A percentile compares a stretch with the other conserved stretches of the same genome.
Evolutionary conservation across 73 alveolate species (phyloP).

Genomic region (Durusdinium trenchii): DNA sequence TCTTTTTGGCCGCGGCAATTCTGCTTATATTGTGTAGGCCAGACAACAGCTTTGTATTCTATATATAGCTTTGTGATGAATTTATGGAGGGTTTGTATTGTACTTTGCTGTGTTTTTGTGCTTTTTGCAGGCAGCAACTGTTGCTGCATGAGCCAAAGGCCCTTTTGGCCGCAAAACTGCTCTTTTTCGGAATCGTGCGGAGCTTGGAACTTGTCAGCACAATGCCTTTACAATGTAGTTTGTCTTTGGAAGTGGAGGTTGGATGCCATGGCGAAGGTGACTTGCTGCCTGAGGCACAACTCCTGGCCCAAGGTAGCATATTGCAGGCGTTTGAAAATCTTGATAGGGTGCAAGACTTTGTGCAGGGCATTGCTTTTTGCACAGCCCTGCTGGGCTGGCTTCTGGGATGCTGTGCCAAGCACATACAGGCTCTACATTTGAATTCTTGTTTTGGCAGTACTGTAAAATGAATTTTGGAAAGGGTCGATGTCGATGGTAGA

Average conservation of each 20-base stretch:
- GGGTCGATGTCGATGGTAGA: not conserved
- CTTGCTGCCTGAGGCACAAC: constrained; percentile 52
- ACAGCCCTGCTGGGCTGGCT: constrained; percentile 44
- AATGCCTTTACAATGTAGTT: not conserved
- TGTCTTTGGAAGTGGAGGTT: not conserved
- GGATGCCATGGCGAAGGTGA: constrained; percentile 18
- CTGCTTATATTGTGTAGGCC: constrained; percentile 74
- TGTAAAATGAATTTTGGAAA: not conserved
- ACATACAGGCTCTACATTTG: not conserved
- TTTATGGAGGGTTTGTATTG: not conserved
- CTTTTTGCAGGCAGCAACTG: not conserved
- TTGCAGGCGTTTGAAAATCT: not conserved
- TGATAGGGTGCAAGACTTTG: not conserved
- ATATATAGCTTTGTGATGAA: no score
- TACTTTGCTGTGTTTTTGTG: not conserved
- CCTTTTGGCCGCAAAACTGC: constrained; percentile 43
- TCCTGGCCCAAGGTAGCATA: not conserved
- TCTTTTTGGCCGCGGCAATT: constrained; percentile 32
- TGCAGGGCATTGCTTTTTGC: constrained; percentile 17
- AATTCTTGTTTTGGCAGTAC: not conserved
- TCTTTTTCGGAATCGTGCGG: constrained; percentile 39
- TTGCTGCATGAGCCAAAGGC: constrained; percentile 47
- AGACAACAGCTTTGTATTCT: not conserved
- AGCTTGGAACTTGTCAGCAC: not conserved
- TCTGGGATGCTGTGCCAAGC: constrained; percentile 45